Evolutionary conservation across 768 basidiomycete genomes (phyloP), one percentile per base, ranked within the genome.

Genomic region (Tylopilus sp.): DNA sequence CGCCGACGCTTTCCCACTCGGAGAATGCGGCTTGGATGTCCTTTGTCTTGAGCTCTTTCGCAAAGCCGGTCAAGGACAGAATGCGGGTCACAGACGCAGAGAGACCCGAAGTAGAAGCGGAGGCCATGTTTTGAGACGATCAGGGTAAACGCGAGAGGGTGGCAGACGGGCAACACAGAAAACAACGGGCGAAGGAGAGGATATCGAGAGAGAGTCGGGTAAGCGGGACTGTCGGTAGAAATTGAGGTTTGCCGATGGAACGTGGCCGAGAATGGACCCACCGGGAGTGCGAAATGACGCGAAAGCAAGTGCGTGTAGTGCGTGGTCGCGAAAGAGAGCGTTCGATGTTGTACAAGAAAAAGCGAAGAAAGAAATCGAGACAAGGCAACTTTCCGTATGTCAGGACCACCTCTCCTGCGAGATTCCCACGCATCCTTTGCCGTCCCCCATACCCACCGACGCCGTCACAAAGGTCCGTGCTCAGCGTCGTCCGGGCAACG

Each of bases 11-110:
- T 63, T 97, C 93, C 81, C 88, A 98, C 41, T 94, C 92, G 45
- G 85, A 77, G 71, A 98, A 97, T 41, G 92, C 89, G 38, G 78
- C 67, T 67, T 98, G 94, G 45, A 99, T 90, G 72, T 99, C 97
- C 70, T 92, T 87, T 47, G 97, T 99, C 78, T 98, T 99, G 64
- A 99, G 83, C 75, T 94, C 89, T 68, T 94, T 89, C 11, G 91
- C 82, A 68, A 99, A 99, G 61, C 93, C 90, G n/a, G 85, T 84
- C 53, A 99, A 76, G 64, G 80, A 86, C 63, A 99, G 86, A 67
- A 99, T 96, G 58, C 95, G 88, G 45, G 97, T 99, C 62, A 97
- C 93, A 41, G 92, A 92, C 52, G 95, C 95, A 55, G 95, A 94
- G 61, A 95, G 82, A 59, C 86, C 84, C 55, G 89, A 81, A 61